Evolutionary conservation across 2,329 filamentous ascomycete species (phyloP).

Genomic region (Paecilomyces variotii): DNA sequence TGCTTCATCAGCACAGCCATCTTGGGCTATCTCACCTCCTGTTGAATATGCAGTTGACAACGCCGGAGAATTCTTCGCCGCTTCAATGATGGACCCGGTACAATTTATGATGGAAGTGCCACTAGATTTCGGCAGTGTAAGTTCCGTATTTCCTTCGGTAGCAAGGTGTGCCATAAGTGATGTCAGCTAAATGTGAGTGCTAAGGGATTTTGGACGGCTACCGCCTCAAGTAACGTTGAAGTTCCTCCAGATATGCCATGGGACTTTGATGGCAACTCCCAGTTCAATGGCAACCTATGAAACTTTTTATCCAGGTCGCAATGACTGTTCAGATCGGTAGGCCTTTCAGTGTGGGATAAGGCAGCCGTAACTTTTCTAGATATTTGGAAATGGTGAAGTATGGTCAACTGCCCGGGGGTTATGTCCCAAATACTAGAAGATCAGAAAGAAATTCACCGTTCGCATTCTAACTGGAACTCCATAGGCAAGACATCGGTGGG

Average conservation of each 20-base stretch:
- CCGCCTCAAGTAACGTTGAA: not conserved
- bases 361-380: not conserved
- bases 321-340: not conserved
- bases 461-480: too few species aligned
- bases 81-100: not conserved
- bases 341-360: not conserved
- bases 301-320: not conserved
- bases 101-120: not conserved
- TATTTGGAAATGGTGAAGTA: too few species aligned
- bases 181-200: not conserved
- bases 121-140: not conserved
- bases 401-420: too few species aligned
- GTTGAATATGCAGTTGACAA: not conserved
- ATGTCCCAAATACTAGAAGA: too few species aligned
- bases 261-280: not conserved
- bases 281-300: not conserved
- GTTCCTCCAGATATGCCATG: not conserved
- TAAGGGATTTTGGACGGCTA: not conserved
- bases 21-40: not conserved
- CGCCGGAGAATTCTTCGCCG: not conserved
- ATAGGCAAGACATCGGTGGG: too few species aligned
- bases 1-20: not conserved
- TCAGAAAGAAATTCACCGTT: too few species aligned
- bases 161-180: not conserved
- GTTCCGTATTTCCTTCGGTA: not conserved